Base-by-base conservation (phyloP, 768 basidiomycete species). In the Pulveroboletus ravenelii region DNA sequence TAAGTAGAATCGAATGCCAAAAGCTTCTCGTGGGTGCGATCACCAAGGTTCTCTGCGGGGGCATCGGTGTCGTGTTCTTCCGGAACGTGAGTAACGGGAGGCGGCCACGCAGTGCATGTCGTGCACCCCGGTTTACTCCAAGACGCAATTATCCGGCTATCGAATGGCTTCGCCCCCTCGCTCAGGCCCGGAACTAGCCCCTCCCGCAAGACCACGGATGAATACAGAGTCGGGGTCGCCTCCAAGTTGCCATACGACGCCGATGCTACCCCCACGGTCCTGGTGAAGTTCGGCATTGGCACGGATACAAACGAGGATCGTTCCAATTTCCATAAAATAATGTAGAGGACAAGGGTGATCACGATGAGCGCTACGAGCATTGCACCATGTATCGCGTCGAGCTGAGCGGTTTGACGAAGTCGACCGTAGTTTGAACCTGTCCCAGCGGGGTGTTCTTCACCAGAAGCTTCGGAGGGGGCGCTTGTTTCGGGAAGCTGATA, bases 21-120 rank as follows among this genome's bases (percentile, higher is more conserved):
- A 3, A 29, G 30, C 0, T 46, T 32, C 30, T 29, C 0, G 48
- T 37, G 35, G 12, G n/a, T 41, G 40, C 0, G 46, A 17, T 41
- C 44, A 14, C 38, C 42, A 2, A 39, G 36, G 1, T 38, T 12
- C n/a, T 40, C 43, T 12, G n/a, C 14, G 10, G 20, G 20, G 10
- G 7, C 32, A 25, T 20, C 51, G 14, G 47, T 23, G 6, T 46
- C 34, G 32, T 48, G 45, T 42, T 57, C 52, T 7, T 70, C 70
- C 0, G 72, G 72, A 41, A 73, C 48, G 8, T 57, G 64, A 27
- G 70, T 72, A 31, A 73, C 64, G 4, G 61, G 51, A 12, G 71
- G 72, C 2, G 71, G 70, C 65, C 71, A 67, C 34, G 41, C 32
- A n/a, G 27, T 38, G 13, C 30, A 18, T 30, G n/a, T 41, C 20